Conservation (phyloP, 2,329 filamentous ascomycete species). For the Cadophora luteo-olivacea region DNA sequence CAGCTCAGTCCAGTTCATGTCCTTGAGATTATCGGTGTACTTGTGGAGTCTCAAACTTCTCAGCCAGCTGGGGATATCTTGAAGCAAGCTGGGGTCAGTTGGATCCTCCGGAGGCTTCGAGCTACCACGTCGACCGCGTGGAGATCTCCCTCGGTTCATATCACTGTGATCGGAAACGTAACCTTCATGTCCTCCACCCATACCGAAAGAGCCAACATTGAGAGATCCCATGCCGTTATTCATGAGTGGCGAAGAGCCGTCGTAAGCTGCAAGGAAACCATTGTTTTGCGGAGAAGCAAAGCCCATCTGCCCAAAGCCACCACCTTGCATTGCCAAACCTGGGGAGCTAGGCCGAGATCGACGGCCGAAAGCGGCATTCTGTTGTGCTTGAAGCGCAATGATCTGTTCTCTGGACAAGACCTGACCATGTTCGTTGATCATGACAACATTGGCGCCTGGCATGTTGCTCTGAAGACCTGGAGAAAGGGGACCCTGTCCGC, state of each 20-base stretch:
- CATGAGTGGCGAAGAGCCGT: constrained; percentile 73
- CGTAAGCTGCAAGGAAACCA: constrained; percentile 90
- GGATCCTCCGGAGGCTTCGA: constrained; percentile 98
- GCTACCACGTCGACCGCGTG: constrained; percentile 88
- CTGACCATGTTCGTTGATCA: constrained; percentile 94
- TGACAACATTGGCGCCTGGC: constrained; percentile 80
- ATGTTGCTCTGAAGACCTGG: constrained; percentile 70
- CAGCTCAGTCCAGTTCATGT: constrained; percentile 94
- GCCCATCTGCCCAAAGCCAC: constrained; percentile 65
- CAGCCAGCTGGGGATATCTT: constrained; percentile 96
- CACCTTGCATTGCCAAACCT: constrained; percentile 80
- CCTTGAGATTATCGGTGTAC: constrained; percentile 98
- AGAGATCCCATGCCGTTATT: constrained; percentile 74
- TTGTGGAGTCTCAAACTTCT: constrained; percentile 95
- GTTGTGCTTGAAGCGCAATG: constrained; percentile 76
- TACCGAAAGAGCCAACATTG: constrained; percentile 74
- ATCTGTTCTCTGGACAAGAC: constrained; percentile 86
- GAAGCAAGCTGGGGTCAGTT: constrained; percentile 85
- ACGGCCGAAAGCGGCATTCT: constrained; percentile 63
- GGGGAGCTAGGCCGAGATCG: constrained; percentile 91
- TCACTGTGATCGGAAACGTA: constrained; percentile 96
- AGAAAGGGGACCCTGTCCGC: constrained; percentile 68
- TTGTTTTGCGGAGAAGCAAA: constrained; percentile 94
- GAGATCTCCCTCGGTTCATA: constrained; percentile 87
- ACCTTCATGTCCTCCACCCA: constrained; percentile 74